A percentile compares a stretch with the other conserved stretches of the same genome.
phyloP scores from a whole-genome alignment of 2,329 filamentous ascomycete genomes.

The Pseudogymnoascus verrucosus region DNA sequence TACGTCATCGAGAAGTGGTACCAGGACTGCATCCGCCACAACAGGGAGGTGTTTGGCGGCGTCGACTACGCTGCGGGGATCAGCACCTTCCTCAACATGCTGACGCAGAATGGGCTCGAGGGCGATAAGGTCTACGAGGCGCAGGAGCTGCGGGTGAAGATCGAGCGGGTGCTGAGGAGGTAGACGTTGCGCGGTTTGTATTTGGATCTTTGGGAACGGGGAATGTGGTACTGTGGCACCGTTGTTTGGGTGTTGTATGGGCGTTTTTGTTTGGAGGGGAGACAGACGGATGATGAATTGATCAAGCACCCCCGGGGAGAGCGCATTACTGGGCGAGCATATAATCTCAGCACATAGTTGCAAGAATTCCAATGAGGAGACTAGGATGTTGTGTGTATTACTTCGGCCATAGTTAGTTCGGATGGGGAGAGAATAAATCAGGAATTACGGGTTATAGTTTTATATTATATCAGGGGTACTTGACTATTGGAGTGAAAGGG shows the following conservation, averaged over 20 bases:
- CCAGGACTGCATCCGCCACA: conserved; percentile 44
- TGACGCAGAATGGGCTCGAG: conserved; percentile 37
- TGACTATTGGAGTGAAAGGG: neutral
- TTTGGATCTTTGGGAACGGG: neutral
- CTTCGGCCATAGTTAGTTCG: conserved; percentile 28
- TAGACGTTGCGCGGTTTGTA: neutral
- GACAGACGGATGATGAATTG: conserved; percentile 1
- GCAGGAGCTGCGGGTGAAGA: conserved; percentile 33
- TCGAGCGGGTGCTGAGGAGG: conserved; percentile 33
- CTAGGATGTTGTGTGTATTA: conserved; percentile 40
- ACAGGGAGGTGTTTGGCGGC: conserved; percentile 50
- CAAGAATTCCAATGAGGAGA: conserved; percentile 34
- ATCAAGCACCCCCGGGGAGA: neutral
- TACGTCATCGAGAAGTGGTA: conserved; percentile 56
- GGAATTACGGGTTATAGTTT: conserved; percentile 45
- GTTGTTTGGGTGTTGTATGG: conserved; percentile 4
- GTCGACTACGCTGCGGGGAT: conserved; percentile 46
- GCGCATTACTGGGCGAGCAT: conserved; percentile 1
- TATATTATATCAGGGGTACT: neutral
- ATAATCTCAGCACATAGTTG: conserved; percentile 9
- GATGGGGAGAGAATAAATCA: conserved; percentile 68
- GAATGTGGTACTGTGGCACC: neutral
- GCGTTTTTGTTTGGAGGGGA: conserved; percentile 4
- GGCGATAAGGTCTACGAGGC: conserved; percentile 31
- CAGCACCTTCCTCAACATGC: conserved; percentile 35